These are phyloP conservation scores for Trichomonas vaginalis DNA, from an alignment of 208 protist species.

Conservation along the genomic window DNA sequence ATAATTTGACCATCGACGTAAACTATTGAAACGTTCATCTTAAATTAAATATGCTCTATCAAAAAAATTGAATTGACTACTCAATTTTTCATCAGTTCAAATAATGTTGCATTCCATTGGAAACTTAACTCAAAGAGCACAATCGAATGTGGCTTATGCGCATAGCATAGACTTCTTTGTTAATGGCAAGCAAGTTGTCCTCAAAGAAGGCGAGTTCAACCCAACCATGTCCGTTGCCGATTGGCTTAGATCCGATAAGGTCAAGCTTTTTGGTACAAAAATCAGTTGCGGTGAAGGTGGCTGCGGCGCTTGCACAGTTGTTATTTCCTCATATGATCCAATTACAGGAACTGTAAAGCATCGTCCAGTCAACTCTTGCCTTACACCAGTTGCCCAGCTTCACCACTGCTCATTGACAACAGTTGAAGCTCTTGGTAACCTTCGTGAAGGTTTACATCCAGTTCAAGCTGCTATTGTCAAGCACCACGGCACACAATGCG, in stretches of 20 bases:
- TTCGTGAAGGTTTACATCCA: conserved; percentile 23
- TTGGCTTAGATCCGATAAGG: not conserved
- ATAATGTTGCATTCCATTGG: not conserved
- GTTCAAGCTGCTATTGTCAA: conserved; percentile 32
- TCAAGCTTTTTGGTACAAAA: not conserved
- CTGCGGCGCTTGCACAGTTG: conserved; percentile 10
- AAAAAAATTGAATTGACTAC: not conserved
- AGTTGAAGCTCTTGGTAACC: conserved; percentile 25
- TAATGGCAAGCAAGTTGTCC: not conserved
- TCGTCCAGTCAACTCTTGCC: conserved; percentile 27
- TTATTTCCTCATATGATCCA: conserved; percentile 20
- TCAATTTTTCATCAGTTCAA: not conserved
- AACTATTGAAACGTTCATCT: not conserved
- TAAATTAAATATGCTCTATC: not conserved
- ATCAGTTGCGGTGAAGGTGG: not conserved
- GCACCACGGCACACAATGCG: conserved; percentile 27
- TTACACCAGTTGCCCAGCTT: conserved; percentile 24
- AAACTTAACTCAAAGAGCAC: not conserved
- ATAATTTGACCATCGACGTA: not conserved
- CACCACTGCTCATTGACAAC: conserved; percentile 31
- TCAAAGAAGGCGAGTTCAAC: not conserved
- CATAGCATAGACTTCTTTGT: not conserved
- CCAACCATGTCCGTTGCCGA: not conserved
- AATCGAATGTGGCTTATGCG: not conserved
- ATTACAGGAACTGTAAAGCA: not conserved